A percentile compares a stretch with the other conserved stretches of the same genome.
phyloP scores from a whole-genome alignment of 768 basidiomycete genomes.

The Trametes meyenii region DNA sequence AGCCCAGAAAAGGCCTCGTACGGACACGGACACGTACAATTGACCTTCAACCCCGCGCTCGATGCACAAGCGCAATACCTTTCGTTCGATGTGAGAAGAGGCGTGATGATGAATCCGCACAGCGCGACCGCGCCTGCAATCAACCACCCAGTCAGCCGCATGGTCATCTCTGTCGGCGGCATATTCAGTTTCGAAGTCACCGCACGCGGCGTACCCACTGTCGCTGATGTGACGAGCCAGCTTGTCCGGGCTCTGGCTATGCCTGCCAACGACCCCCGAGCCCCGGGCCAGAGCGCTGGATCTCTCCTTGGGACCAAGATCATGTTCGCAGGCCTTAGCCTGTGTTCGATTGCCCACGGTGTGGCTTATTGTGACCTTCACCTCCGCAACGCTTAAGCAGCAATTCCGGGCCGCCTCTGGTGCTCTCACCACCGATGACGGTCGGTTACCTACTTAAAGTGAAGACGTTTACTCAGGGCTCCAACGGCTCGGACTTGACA shows the following conservation, averaged over 20 bases:
- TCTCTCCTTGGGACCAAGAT: background rate
- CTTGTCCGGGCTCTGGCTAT: slow-evolving; percentile 7
- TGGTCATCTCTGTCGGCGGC: slow-evolving; percentile 15
- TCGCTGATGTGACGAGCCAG: slow-evolving; percentile 19
- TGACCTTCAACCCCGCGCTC: slow-evolving; percentile 14
- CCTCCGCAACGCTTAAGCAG: background rate
- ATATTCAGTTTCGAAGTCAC: slow-evolving; percentile 6
- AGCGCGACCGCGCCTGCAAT: slow-evolving; percentile 8
- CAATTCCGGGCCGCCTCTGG: background rate
- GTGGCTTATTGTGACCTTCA: slow-evolving; percentile 14
- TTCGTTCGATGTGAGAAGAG: slow-evolving; percentile 16
- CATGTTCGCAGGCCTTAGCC: slow-evolving; percentile 4
- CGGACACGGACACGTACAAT: background rate
- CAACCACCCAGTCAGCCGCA: slow-evolving; percentile 11
- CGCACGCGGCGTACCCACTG: slow-evolving; percentile 6
- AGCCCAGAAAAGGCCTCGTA: slow-evolving; percentile 21
- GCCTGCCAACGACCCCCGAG: background rate
- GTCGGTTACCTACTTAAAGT: background rate
- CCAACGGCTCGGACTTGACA: no score
- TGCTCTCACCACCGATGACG: background rate
- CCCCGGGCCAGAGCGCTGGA: background rate
- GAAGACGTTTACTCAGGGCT: no score
- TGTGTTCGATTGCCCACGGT: slow-evolving; percentile 5
- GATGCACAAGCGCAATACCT: background rate
- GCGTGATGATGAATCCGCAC: background rate